These are phyloP conservation scores for Lepidopterella palustris DNA, from an alignment of 495 filamentous ascomycete genomes.

Conservation along the genomic window DNA sequence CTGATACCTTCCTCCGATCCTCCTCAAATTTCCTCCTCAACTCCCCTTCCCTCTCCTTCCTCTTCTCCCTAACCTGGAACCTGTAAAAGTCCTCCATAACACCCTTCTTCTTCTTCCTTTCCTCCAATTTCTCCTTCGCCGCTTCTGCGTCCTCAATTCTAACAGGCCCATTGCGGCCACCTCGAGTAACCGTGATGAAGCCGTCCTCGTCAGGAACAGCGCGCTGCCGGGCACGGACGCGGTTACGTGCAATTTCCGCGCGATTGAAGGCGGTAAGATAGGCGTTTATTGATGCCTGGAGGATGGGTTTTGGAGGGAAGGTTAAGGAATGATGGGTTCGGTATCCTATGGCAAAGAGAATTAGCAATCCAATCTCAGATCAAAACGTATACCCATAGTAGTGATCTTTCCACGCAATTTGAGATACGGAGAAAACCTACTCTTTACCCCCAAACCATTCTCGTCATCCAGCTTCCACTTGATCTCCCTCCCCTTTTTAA, in stretches of 20 bases:
- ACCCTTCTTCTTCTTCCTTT: constrained; percentile 60
- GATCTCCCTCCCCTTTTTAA: constrained; percentile 50
- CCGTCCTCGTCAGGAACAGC: constrained; percentile 88
- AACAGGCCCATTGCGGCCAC: constrained; percentile 66
- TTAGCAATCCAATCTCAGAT: neutral
- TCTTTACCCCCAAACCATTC: constrained; percentile 1
- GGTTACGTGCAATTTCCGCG: constrained; percentile 55
- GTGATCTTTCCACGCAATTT: neutral
- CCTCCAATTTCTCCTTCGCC: constrained; percentile 64
- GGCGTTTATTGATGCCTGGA: constrained; percentile 67
- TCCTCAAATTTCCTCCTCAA: constrained; percentile 60
- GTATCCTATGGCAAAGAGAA: constrained; percentile 44
- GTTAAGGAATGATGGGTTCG: constrained; percentile 56
- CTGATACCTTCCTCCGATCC: constrained; percentile 55
- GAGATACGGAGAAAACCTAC: neutral
- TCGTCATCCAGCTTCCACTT: constrained; percentile 28
- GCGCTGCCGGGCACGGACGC: constrained; percentile 55
- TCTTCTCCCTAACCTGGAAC: constrained; percentile 85
- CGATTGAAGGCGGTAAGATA: constrained; percentile 71
- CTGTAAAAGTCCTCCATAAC: constrained; percentile 75
- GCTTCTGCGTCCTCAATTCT: constrained; percentile 67
- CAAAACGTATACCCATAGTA: neutral
- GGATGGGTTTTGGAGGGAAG: constrained; percentile 56
- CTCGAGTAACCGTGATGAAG: constrained; percentile 84
- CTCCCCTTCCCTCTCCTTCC: constrained; percentile 71